Conservation (phyloP, 805 yeast genomes). For the Metschnikowia peoriensis region DNA sequence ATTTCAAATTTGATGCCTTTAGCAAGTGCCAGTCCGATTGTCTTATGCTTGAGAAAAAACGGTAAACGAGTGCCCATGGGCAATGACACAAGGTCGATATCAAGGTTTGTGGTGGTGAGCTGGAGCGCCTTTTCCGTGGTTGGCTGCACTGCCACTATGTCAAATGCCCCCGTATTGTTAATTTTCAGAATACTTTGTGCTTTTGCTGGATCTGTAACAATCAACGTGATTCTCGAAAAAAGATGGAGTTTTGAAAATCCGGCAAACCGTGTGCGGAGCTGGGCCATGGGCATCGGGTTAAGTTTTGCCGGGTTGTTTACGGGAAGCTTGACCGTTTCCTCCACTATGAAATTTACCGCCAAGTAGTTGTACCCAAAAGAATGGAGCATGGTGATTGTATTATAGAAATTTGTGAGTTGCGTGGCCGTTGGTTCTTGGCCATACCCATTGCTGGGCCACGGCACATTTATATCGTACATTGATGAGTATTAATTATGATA, state of each 20-base stretch:
- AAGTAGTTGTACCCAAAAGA: conserved; percentile 70
- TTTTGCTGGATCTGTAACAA: conserved; percentile 74
- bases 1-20: conserved; percentile 84
- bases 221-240: conserved; percentile 72
- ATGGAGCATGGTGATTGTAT: conserved; percentile 52
- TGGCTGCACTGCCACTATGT: conserved; percentile 81
- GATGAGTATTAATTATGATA: background rate
- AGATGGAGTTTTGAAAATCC: conserved; percentile 38
- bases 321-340: conserved; percentile 54
- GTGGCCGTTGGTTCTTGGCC: conserved; percentile 35
- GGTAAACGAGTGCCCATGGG: conserved; percentile 66
- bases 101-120: conserved; percentile 69
- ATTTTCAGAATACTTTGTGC: conserved; percentile 58
- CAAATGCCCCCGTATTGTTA: conserved; percentile 50
- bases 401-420: conserved; percentile 46
- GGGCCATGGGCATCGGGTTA: conserved; percentile 46
- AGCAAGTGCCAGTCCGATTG: conserved; percentile 77
- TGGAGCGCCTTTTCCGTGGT: conserved; percentile 74
- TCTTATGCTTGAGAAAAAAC: conserved; percentile 76
- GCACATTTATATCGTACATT: conserved; percentile 63
- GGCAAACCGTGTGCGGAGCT: conserved; percentile 17
- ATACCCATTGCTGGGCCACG: conserved; percentile 64
- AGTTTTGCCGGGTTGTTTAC: conserved; percentile 39
- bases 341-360: conserved; percentile 67
- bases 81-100: conserved; percentile 78